These are phyloP conservation scores for Microcera coccophila DNA, from an alignment of 2,329 filamentous ascomycete species.

Conservation along the genomic window DNA sequence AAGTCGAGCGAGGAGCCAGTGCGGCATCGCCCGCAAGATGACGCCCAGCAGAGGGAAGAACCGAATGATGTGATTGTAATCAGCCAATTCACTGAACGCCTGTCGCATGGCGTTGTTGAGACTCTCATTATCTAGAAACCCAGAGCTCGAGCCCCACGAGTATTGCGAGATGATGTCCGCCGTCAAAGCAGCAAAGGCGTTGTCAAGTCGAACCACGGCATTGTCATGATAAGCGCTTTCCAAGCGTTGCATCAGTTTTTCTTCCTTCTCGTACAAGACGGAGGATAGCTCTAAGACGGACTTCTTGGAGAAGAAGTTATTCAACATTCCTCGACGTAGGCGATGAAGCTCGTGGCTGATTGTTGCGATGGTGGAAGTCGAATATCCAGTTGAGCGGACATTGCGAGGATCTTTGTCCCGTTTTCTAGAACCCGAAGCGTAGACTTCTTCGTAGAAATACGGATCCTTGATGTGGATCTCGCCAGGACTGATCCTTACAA, in stretches of 20 bases:
- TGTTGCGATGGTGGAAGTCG: slow-evolving; percentile 18
- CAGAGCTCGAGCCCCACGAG: no score
- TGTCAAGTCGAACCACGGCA: no score
- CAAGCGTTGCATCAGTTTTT: slow-evolving; percentile 5
- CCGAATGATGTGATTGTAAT: no score
- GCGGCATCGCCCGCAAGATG: no score
- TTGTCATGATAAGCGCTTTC: no score
- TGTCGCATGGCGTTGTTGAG: no score
- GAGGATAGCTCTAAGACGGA: slow-evolving; percentile 14
- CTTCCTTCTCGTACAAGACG: slow-evolving; percentile 11
- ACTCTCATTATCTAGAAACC: no score
- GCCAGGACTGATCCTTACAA: slow-evolving; percentile 28
- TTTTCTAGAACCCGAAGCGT: slow-evolving; percentile 22
- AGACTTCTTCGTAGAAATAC: slow-evolving; percentile 20
- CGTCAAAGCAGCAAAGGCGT: no score
- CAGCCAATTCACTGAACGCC: no score
- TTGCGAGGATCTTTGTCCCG: slow-evolving; percentile 21
- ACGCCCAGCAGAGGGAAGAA: no score
- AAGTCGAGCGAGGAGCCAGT: no score
- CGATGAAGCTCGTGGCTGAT: slow-evolving; percentile 23
- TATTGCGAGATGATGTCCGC: no score
- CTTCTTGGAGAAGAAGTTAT: slow-evolving; percentile 22
- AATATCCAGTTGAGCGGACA: slow-evolving; percentile 8
- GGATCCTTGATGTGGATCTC: slow-evolving; percentile 28
- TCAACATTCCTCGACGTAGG: slow-evolving; percentile 17